Conservation (phyloP, 352 stramenopile species). For the Globisporangium lucens region DNA sequence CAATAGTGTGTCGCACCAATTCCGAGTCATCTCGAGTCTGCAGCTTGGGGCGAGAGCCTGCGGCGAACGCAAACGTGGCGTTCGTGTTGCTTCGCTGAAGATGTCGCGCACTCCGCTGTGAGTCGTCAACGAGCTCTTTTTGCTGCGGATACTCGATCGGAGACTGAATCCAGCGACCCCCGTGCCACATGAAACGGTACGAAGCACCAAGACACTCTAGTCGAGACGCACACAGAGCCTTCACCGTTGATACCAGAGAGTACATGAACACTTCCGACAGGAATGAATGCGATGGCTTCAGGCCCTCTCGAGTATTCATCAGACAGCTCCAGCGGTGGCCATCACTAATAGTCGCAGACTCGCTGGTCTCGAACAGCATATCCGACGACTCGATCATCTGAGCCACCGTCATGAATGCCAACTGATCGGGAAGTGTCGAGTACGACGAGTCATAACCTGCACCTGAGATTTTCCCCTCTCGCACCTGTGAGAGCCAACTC, state of each 20-base stretch:
- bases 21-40: conserved; percentile 43
- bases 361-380: conserved; percentile 26
- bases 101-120: background rate
- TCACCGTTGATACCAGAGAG: conserved; percentile 50
- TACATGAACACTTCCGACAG: conserved; percentile 58
- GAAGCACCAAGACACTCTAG: conserved; percentile 50
- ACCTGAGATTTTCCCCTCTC: conserved; percentile 76
- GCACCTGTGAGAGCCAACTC: conserved; percentile 73
- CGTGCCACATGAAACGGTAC: conserved; percentile 60
- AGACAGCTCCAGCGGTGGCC: conserved; percentile 27
- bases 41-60: conserved; percentile 21
- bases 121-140: background rate
- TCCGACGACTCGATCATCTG: conserved; percentile 18
- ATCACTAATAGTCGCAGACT: background rate
- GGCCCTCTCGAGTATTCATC: conserved; percentile 33
- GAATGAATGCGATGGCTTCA: conserved; percentile 38
- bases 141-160: conserved; percentile 39
- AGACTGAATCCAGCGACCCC: conserved; percentile 54
- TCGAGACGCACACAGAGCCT: conserved; percentile 44
- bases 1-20: conserved; percentile 18
- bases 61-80: background rate
- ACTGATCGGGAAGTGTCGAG: conserved; percentile 16
- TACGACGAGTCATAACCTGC: conserved; percentile 49
- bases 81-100: conserved; percentile 20
- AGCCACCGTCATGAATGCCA: conserved; percentile 10